phyloP scores from a whole-genome alignment of 1,284 basidiomycete genomes.

The Fomitiporia mediterranea region DNA sequence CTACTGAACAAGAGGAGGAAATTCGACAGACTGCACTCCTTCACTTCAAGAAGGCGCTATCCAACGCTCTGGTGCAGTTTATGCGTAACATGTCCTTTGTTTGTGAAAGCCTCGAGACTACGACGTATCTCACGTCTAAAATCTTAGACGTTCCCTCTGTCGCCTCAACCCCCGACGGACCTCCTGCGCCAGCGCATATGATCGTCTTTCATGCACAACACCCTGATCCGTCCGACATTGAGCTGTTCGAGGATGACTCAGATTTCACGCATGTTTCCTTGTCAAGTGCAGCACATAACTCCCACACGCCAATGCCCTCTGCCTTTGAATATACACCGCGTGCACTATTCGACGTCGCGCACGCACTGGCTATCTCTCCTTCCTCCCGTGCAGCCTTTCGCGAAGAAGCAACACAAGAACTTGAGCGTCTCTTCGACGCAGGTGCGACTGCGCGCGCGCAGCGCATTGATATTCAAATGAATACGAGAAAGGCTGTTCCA shows the following conservation, averaged over 20 bases:
- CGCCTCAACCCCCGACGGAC: not conserved
- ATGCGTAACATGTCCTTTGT: conserved; percentile 15
- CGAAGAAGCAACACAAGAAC: conserved; percentile 3
- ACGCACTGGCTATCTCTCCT: conserved; percentile 4
- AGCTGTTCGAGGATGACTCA: not conserved
- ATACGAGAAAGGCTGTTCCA: not conserved
- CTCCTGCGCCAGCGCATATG: conserved; percentile 11
- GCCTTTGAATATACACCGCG: conserved; percentile 16
- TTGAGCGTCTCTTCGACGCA: conserved; percentile 7
- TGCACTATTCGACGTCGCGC: conserved; percentile 11
- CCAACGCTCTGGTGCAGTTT: conserved; percentile 12
- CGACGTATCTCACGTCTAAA: conserved; percentile 1
- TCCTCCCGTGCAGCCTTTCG: conserved; percentile 3
- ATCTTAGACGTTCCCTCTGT: conserved; percentile 16
- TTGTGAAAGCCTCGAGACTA: not conserved
- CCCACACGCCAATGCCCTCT: conserved; percentile 9
- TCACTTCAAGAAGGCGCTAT: conserved; percentile 15
- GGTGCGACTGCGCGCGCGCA: not conserved
- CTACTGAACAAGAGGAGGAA: not conserved
- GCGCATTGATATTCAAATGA: not conserved
- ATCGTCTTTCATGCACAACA: conserved; percentile 10
- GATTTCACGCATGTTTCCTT: conserved; percentile 1
- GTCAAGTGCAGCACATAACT: not conserved
- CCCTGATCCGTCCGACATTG: not conserved
- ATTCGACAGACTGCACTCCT: not conserved